Evolutionary conservation across 2,329 filamentous ascomycete genomes (phyloP).

Genomic region (Fusarium kyushuense): DNA sequence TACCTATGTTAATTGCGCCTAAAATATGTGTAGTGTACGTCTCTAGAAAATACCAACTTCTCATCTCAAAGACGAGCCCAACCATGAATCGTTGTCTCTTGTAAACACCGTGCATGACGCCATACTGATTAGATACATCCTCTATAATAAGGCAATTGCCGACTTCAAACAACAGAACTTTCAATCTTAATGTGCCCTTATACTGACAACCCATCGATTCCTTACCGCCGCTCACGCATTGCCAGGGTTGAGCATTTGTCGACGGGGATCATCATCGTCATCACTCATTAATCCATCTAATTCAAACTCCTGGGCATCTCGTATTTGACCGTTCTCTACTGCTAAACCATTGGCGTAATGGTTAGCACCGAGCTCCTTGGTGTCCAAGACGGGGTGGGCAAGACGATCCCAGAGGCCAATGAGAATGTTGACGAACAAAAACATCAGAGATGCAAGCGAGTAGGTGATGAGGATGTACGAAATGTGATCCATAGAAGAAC

Average conservation of each 20-base stretch:
- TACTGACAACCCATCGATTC: no score
- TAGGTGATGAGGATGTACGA: constrained; percentile 93
- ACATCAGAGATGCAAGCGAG: constrained; percentile 89
- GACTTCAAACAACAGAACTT: neutral
- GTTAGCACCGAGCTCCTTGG: constrained; percentile 56
- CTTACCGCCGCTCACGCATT: constrained; percentile 26
- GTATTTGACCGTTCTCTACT: constrained; percentile 68
- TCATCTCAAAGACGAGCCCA: neutral
- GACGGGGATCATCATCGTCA: constrained; percentile 75
- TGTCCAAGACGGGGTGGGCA: constrained; percentile 53
- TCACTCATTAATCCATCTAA: constrained; percentile 90
- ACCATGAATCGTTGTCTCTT: neutral
- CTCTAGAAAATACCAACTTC: constrained; percentile 3
- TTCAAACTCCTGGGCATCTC: constrained; percentile 93
- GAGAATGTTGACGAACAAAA: constrained; percentile 90
- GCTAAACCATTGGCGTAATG: constrained; percentile 51
- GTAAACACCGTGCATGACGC: neutral
- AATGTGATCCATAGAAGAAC: constrained; percentile 84
- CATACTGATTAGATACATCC: neutral
- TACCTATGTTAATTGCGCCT: constrained; percentile 2
- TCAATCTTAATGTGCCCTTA: no score
- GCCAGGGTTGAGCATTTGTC: constrained; percentile 49
- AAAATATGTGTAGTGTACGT: constrained; percentile 6
- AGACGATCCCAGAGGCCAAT: constrained; percentile 82
- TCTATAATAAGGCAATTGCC: neutral